Conservation (phyloP, 495 filamentous ascomycete species). For the Xanthoparmelia taractica region DNA sequence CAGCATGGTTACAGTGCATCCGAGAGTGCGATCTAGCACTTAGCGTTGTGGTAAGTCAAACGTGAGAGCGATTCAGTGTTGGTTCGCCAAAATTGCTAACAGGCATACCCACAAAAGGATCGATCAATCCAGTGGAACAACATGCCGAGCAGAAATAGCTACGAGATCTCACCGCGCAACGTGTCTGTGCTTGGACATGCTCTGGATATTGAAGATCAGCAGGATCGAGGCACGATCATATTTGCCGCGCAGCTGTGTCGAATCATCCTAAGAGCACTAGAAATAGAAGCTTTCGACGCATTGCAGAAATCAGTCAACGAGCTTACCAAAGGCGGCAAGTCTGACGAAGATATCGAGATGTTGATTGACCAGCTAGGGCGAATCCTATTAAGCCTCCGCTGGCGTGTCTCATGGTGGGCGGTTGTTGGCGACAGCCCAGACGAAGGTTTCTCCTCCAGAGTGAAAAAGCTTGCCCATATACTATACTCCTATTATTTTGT, state of each 20-base stretch:
- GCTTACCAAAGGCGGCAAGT: conserved; percentile 40
- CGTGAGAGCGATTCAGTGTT: conserved; percentile 38
- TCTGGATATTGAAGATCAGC: conserved; percentile 38
- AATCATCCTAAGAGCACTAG: conserved; percentile 44
- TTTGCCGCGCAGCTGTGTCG: conserved; percentile 43
- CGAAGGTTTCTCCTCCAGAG: conserved; percentile 40
- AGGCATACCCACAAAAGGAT: conserved; percentile 26
- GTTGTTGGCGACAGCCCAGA: conserved; percentile 41
- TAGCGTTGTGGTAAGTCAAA: conserved; percentile 22
- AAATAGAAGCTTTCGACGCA: conserved; percentile 45
- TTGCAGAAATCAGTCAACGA: conserved; percentile 46
- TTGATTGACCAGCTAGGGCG: conserved; percentile 41
- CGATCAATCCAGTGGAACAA: conserved; percentile 45
- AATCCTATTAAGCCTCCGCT: conserved; percentile 42
- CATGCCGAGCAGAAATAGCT: conserved; percentile 45
- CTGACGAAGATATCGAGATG: conserved; percentile 40
- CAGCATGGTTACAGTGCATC: conserved; percentile 42
- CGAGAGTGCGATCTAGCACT: conserved; percentile 38
- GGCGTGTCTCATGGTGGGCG: conserved; percentile 46
- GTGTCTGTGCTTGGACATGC: conserved; percentile 23
- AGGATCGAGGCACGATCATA: conserved; percentile 40
- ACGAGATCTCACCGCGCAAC: conserved; percentile 38
- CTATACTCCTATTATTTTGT: conserved; percentile 47
- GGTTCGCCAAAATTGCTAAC: conserved; percentile 5
- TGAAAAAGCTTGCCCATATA: conserved; percentile 42